phyloP scores from a whole-genome alignment of 2,329 filamentous ascomycete species.

The Colletotrichum lindemuthianum region DNA sequence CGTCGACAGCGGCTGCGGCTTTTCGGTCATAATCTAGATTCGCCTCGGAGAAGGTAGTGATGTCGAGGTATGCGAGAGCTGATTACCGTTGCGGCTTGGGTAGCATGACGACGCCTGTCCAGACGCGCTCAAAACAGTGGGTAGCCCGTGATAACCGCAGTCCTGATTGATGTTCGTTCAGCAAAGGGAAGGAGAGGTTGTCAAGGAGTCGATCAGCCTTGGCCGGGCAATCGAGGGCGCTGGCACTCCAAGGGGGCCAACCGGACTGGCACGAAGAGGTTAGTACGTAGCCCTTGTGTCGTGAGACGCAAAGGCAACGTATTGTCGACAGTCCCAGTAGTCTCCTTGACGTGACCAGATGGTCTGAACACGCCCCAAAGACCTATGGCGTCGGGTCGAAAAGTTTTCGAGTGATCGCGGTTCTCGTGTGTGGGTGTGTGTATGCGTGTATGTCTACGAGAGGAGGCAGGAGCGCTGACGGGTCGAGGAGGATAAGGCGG shows the following conservation, averaged over 20 bases:
- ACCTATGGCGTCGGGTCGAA: slow-evolving; percentile 15
- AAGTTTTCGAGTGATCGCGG: slow-evolving; percentile 37
- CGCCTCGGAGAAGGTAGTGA: slow-evolving; percentile 54
- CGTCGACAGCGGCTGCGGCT: slow-evolving; percentile 62
- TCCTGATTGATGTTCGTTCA: slow-evolving; percentile 29
- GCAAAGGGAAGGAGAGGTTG: slow-evolving; percentile 1
- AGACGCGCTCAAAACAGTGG: slow-evolving; percentile 47
- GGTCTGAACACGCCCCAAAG: too few species aligned
- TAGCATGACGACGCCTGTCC: slow-evolving; percentile 67
- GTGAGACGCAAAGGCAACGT: neutral
- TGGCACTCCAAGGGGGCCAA: too few species aligned
- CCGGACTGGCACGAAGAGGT: slow-evolving; percentile 2
- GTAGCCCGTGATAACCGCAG: slow-evolving; percentile 23
- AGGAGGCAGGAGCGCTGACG: slow-evolving; percentile 35
- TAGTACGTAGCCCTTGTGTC: slow-evolving; percentile 6
- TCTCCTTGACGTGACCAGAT: neutral
- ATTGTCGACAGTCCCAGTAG: neutral
- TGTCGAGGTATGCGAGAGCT: slow-evolving; percentile 50
- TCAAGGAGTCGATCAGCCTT: slow-evolving; percentile 10
- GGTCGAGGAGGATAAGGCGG: slow-evolving; percentile 39
- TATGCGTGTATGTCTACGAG: slow-evolving; percentile 36
- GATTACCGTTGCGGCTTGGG: slow-evolving; percentile 63
- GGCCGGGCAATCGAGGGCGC: slow-evolving; percentile 9
- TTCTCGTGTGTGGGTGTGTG: slow-evolving; percentile 36
- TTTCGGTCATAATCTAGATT: slow-evolving; percentile 71